A percentile compares a stretch with the other conserved stretches of the same genome.
Conservation (phyloP, 2,329 filamentous ascomycete genomes). For the Arthroderma sp. region DNA sequence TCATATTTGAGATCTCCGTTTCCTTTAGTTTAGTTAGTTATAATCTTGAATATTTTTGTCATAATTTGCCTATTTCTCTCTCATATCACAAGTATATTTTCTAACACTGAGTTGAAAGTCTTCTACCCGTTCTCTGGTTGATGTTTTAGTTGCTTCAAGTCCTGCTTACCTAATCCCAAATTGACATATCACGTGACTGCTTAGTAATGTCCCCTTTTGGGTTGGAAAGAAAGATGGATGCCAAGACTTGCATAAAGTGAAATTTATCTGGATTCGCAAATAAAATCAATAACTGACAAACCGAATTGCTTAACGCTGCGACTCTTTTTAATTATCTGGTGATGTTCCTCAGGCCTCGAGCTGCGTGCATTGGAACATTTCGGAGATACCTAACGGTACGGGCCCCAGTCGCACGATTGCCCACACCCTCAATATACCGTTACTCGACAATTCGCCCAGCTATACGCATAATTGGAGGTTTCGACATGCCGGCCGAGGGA, state of each 20-base stretch:
- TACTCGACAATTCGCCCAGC: neutral
- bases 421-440: neutral
- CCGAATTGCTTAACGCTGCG: neutral
- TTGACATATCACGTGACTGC: neutral
- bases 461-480: neutral
- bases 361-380: neutral
- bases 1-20: no score
- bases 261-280: neutral
- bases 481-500: neutral
- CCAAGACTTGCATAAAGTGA: neutral
- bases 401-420: neutral
- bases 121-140: no score
- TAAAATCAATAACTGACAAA: neutral
- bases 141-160: no score
- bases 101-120: no score
- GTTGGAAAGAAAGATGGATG: neutral
- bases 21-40: no score
- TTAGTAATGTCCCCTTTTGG: neutral
- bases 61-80: no score
- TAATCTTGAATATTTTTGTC: no score
- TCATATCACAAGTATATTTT: no score
- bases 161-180: no score
- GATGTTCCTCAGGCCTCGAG: neutral
- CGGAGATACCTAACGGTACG: neutral
- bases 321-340: neutral